phyloP scores from a whole-genome alignment of 345 rosid species.

The Euphorbia tirucalli region DNA sequence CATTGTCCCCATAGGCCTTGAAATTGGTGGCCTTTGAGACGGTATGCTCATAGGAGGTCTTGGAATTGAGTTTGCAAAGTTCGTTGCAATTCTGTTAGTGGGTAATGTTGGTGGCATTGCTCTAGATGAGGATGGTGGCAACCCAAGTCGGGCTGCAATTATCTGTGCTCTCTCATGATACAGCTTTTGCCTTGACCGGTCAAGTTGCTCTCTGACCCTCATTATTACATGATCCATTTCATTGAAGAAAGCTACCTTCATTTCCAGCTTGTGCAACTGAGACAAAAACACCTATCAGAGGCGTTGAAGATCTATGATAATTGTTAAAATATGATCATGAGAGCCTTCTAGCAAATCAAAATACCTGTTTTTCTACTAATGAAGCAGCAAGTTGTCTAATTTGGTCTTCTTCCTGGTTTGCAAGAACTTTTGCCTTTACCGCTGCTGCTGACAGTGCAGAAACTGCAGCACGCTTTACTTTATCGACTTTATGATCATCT shows the following conservation, averaged over 20 bases:
- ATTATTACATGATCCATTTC: conserved; percentile 65
- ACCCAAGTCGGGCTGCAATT: conserved; percentile 82
- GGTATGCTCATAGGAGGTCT: conserved; percentile 66
- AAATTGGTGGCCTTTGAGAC: conserved; percentile 63
- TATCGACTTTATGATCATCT: conserved; percentile 50
- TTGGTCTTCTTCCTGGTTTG: conserved; percentile 78
- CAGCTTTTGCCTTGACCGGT: conserved; percentile 83
- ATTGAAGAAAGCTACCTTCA: conserved; percentile 72
- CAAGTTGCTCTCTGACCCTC: conserved; percentile 85
- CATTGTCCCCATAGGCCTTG: conserved; percentile 53
- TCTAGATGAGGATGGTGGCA: conserved; percentile 61
- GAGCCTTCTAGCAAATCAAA: neutral
- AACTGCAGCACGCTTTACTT: conserved; percentile 69
- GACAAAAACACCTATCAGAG: conserved; percentile 13
- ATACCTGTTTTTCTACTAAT: conserved; percentile 87
- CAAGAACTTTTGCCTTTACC: conserved; percentile 87
- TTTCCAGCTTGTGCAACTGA: conserved; percentile 88
- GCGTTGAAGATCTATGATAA: conserved; percentile 1
- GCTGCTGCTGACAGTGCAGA: conserved; percentile 93
- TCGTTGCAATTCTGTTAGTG: conserved; percentile 66
- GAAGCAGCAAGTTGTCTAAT: conserved; percentile 69
- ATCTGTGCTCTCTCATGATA: conserved; percentile 91
- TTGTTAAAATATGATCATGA: neutral
- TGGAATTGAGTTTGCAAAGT: conserved; percentile 52
- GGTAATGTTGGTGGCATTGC: conserved; percentile 52